Conservation (phyloP, 2,329 filamentous ascomycete species). For the Xylariaceae sp. region DNA sequence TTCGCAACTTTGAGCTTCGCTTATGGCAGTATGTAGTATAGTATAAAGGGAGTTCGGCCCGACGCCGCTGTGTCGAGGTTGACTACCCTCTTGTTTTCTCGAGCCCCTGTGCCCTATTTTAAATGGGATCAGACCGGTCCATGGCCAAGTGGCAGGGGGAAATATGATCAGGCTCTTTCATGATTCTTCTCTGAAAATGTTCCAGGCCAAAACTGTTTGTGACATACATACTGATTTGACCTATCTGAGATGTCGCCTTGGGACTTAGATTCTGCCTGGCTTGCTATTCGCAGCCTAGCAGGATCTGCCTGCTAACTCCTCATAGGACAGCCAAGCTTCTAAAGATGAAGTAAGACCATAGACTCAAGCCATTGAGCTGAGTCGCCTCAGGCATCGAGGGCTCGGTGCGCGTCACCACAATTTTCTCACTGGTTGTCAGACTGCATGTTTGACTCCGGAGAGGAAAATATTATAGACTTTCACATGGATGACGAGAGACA, state of each 20-base stretch:
- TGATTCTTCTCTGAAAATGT: conserved; percentile 10
- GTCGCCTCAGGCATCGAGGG: not conserved
- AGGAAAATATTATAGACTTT: conserved; percentile 24
- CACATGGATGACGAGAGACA: not conserved
- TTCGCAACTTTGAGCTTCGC: conserved; percentile 15
- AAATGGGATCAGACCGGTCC: conserved; percentile 24
- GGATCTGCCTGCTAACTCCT: conserved; percentile 13
- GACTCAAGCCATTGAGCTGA: not conserved
- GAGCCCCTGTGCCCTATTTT: conserved; percentile 31
- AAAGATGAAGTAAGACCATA: not conserved
- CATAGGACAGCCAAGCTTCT: conserved; percentile 5
- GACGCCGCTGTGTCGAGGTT: conserved; percentile 21
- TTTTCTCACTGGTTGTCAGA: conserved; percentile 40
- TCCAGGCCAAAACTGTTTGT: conserved; percentile 21
- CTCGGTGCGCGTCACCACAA: conserved; percentile 26
- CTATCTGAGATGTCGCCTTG: not conserved
- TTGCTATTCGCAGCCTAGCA: not conserved
- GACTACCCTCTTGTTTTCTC: conserved; percentile 7
- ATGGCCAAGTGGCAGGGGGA: conserved; percentile 41
- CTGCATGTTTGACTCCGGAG: conserved; percentile 34
- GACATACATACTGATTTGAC: conserved; percentile 14
- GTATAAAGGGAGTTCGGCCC: conserved; percentile 17
- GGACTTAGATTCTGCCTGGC: not conserved
- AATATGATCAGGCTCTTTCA: conserved; percentile 21
- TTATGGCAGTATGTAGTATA: conserved; percentile 33